A percentile compares a stretch with the other conserved stretches of the same genome.
These are phyloP conservation scores for Phallus indusiatus DNA, from an alignment of 768 basidiomycete genomes.

Conservation along the genomic window DNA sequence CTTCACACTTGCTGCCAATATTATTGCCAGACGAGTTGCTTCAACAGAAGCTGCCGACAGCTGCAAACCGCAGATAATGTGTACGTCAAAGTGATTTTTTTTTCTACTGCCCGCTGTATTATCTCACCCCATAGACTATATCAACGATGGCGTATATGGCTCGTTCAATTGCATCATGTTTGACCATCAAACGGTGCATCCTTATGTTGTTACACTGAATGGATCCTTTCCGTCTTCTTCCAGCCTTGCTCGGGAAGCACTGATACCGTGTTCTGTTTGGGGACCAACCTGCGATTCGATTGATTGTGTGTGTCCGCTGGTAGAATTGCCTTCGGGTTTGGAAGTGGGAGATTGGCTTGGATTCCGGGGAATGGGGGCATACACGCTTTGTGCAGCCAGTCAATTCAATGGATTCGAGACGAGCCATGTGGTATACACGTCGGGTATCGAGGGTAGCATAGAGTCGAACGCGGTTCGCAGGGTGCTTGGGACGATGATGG, in stretches of 20 bases:
- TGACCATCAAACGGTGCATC: slow-evolving; percentile 90
- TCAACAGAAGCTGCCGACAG: slow-evolving; percentile 18
- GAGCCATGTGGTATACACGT: slow-evolving; percentile 72
- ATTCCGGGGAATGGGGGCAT: slow-evolving; percentile 98
- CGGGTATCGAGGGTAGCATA: slow-evolving; percentile 35
- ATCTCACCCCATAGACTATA: slow-evolving; percentile 60
- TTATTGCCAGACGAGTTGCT: slow-evolving; percentile 80
- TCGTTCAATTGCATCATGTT: slow-evolving; percentile 96
- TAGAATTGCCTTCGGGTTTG: slow-evolving; percentile 55
- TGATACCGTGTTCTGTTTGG: slow-evolving; percentile 72
- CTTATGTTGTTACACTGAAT: slow-evolving; percentile 37
- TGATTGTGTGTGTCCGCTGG: slow-evolving; percentile 72
- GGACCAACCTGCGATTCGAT: slow-evolving; percentile 98
- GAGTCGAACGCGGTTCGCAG: slow-evolving; percentile 43
- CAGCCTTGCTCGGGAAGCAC: slow-evolving; percentile 27
- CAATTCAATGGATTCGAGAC: slow-evolving; percentile 89
- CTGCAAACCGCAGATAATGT: slow-evolving; percentile 61
- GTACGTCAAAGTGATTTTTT: slow-evolving; percentile 42
- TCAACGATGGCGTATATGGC: slow-evolving; percentile 98
- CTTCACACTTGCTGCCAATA: slow-evolving; percentile 85
- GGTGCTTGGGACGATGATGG: slow-evolving; percentile 41
- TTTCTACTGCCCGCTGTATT: background rate
- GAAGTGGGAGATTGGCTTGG: slow-evolving; percentile 95
- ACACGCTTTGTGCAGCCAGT: slow-evolving; percentile 95
- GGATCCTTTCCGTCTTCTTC: slow-evolving; percentile 14